Evolutionary conservation across 1,284 basidiomycete species (phyloP).

Genomic region (Puccinia sorghi): DNA sequence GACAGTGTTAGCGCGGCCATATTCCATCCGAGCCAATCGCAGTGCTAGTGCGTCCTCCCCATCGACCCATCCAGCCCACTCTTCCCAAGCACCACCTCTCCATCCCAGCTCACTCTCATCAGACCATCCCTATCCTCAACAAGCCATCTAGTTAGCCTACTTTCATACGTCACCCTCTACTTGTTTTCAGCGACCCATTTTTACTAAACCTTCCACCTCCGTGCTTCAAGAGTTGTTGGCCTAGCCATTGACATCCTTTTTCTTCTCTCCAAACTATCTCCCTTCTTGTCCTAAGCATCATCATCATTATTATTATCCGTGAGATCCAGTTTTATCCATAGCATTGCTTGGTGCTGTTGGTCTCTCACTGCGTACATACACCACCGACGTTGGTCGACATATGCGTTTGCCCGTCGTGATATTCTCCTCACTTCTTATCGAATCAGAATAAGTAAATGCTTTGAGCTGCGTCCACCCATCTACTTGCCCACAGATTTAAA

Average conservation of each 20-base stretch:
- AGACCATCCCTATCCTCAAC: background rate
- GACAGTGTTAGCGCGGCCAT: background rate
- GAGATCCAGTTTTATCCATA: background rate
- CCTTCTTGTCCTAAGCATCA: background rate
- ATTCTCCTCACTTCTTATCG: constrained; percentile 1
- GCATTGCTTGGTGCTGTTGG: background rate
- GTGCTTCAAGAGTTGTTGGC: no score
- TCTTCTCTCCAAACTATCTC: background rate
- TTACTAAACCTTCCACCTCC: no score
- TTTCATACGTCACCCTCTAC: background rate
- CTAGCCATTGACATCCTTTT: background rate
- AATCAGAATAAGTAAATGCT: background rate
- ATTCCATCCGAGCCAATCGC: constrained; percentile 9
- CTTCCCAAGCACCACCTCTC: background rate
- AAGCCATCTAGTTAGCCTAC: background rate
- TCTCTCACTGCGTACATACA: background rate
- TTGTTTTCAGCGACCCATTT: no score
- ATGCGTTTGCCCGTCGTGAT: background rate
- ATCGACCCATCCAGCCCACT: constrained; percentile 6
- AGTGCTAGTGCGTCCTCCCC: background rate
- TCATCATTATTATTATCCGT: background rate
- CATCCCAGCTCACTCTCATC: background rate
- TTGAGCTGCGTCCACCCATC: background rate
- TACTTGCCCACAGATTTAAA: background rate
- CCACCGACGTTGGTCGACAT: background rate